Evolutionary conservation across 1,284 basidiomycete species (phyloP), one percentile per base, ranked within the genome.

Genomic region (Rhodotorula sp.): DNA sequence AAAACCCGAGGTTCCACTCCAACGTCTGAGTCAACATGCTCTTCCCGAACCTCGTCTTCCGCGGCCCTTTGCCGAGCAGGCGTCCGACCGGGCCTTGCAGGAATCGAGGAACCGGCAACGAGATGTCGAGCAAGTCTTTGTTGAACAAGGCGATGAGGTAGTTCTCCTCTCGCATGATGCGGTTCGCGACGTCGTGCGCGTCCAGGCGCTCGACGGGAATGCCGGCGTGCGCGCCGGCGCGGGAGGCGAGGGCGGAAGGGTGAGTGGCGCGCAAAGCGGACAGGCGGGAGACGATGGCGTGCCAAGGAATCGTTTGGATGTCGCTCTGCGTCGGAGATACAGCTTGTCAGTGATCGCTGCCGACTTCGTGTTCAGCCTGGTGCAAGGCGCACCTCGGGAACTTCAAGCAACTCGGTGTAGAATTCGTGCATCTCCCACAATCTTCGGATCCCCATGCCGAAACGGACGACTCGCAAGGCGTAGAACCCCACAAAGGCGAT

Each of bases 71-170:
- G 64, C 61, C 39, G n/a, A 70, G 26, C n/a, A 54, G 26, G 62
- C 62, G 20, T 60, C 54, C 62, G 43, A 67, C 48, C 82, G 64
- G 3, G 83, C 71, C 39, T 43, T 63, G 70, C 43, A 83, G 58
- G 1, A 83, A 70, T 14, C 79, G 80, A 1, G 92, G 92, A 26
- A 94, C 78, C 1, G 95, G 95, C 3, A 86, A 86, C 10, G 89
- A 88, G 20, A 98, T 85, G 81, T 99, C 91, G 59, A 99, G 85
- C 5, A 98, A 82, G 77, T 97, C 93, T 80, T 97, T 97, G 84
- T 98, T 98, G 83, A 99, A 97, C 21, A 99, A 83, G 0, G 96
- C 95, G 71, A 98, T 97, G 63, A 99, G 86, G 81, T 97, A 99
- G 83, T 99, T 99, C 81, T 98, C 94, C 81, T 97, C 92, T 26